phyloP scores from a whole-genome alignment of 306 rosid species.

The Vicia faba region DNA sequence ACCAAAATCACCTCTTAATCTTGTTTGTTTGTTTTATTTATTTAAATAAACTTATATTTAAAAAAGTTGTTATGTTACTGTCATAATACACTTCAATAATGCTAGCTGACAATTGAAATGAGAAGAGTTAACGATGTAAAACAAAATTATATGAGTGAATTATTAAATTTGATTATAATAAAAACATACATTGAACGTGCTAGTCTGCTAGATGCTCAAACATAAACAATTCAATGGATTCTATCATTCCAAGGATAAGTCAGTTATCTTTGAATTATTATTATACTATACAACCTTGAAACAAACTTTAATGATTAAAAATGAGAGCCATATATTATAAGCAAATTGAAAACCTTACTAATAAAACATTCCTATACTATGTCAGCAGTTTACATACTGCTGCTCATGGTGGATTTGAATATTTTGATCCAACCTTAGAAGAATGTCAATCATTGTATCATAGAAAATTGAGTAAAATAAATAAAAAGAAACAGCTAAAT shows the following conservation, averaged over 20 bases:
- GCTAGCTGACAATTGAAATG: not conserved
- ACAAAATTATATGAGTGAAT: not conserved
- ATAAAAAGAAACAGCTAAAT: not conserved
- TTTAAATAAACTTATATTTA: no score
- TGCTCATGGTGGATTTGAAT: slow-evolving; percentile 8
- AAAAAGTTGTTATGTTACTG: no score
- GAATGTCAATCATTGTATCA: slow-evolving; percentile 5
- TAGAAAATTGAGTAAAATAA: slow-evolving; percentile 11
- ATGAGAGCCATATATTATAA: not conserved
- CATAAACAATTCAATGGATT: not conserved
- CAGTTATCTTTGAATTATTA: not conserved
- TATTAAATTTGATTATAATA: not conserved
- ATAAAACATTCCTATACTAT: slow-evolving; percentile 21
- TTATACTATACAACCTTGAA: not conserved
- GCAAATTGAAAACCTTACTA: not conserved
- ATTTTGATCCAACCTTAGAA: not conserved
- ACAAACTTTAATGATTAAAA: not conserved
- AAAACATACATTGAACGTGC: not conserved
- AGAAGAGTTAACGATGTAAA: not conserved
- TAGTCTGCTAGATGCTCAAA: not conserved
- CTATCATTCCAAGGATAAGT: not conserved
- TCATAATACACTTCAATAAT: no score
- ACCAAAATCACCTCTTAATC: no score
- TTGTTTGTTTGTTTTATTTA: no score
- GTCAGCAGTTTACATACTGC: not conserved